phyloP scores from a whole-genome alignment of 208 protist species.

The Angomonas ambiguus region DNA sequence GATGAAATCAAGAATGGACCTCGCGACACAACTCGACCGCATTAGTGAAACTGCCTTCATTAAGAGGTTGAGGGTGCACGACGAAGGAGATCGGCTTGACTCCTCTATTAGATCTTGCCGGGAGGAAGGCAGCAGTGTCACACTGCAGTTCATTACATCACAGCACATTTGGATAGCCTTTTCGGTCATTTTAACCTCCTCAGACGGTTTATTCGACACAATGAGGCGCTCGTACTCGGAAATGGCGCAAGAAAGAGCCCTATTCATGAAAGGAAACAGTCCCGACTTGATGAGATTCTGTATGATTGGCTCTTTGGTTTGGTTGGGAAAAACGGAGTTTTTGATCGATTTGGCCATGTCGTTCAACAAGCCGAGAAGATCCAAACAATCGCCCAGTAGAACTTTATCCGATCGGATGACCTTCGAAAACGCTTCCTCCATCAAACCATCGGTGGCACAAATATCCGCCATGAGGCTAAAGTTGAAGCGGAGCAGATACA shows the following conservation, averaged over 20 bases:
- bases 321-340: constrained; percentile 40
- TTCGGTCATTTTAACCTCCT: constrained; percentile 11
- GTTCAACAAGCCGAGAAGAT: constrained; percentile 53
- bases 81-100: background rate
- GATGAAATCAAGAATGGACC: constrained; percentile 20
- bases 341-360: constrained; percentile 69
- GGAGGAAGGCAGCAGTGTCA: constrained; percentile 21
- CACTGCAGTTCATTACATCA: constrained; percentile 29
- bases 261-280: constrained; percentile 35
- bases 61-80: constrained; percentile 5
- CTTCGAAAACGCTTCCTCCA: constrained; percentile 40
- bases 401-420: background rate
- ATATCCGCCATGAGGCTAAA: constrained; percentile 60
- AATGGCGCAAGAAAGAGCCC: background rate
- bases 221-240: background rate
- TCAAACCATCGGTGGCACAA: constrained; percentile 22
- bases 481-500: constrained; percentile 50
- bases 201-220: background rate
- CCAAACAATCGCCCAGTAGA: constrained; percentile 19
- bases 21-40: constrained; percentile 6
- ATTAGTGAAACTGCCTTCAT: background rate
- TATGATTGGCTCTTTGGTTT: constrained; percentile 50
- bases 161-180: constrained; percentile 34
- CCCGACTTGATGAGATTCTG: constrained; percentile 32
- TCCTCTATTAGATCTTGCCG: constrained; percentile 20